Evolutionary conservation across 2,329 filamentous ascomycete genomes (phyloP).

Genomic region (Trichoderma asperellum): DNA sequence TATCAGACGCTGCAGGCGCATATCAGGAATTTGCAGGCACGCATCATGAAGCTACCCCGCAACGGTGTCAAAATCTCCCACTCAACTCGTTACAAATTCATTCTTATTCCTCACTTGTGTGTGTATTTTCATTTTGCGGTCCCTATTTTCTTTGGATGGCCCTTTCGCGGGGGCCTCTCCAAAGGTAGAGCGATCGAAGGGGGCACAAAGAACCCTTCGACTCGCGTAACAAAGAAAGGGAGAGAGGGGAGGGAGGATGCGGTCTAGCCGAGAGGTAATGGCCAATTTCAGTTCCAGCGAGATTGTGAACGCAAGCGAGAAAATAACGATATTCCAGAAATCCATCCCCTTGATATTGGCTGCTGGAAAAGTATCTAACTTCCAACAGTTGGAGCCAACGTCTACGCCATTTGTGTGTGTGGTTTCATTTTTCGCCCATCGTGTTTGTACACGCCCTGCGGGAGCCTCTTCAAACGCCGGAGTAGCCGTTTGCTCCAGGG

Average conservation of each 20-base stretch:
- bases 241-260: conserved; percentile 30
- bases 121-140: no score
- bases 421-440: no score
- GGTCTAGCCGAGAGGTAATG: conserved; percentile 54
- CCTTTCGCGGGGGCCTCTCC: neutral
- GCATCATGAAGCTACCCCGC: no score
- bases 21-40: no score
- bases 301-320: conserved; percentile 49
- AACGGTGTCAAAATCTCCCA: no score
- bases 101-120: no score
- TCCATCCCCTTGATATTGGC: neutral
- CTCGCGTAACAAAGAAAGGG: conserved; percentile 35
- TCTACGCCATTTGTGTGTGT: no score
- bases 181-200: neutral
- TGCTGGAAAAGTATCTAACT: neutral
- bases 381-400: conserved; percentile 40
- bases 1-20: no score
- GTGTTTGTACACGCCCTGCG: no score
- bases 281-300: conserved; percentile 59
- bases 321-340: conserved; percentile 38
- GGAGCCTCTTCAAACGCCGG: no score
- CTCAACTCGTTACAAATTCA: no score
- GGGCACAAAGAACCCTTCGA: neutral
- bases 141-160: no score
- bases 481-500: conserved; percentile 36